Percentiles rank a stretch among this genome's conserved stretches.
phyloP scores from a whole-genome alignment of 1,139 yeast genomes.

The Zygoascus hellenicus region DNA sequence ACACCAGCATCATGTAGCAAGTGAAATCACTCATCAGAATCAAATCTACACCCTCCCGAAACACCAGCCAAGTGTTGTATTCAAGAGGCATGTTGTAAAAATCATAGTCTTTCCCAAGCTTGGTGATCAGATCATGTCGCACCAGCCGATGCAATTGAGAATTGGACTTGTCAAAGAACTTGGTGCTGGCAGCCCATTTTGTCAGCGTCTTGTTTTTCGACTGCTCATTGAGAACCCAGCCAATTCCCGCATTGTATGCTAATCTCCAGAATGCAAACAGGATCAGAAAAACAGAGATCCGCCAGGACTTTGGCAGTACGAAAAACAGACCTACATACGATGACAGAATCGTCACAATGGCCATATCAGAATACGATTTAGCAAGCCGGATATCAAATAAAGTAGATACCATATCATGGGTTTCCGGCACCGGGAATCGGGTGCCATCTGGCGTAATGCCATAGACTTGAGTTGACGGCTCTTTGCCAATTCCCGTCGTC shows the following conservation, averaged over 20 bases:
- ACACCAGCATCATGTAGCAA: conserved; percentile 65
- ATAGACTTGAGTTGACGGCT: not conserved
- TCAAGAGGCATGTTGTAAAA: conserved; percentile 58
- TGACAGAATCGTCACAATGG: conserved; percentile 49
- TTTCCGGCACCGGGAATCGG: conserved; percentile 62
- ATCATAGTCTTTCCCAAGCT: conserved; percentile 50
- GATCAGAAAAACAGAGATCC: conserved; percentile 45
- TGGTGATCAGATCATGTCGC: conserved; percentile 48
- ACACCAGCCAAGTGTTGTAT: conserved; percentile 78
- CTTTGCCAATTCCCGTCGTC: not conserved
- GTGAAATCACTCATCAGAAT: conserved; percentile 83
- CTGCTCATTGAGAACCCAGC: conserved; percentile 61
- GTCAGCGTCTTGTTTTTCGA: conserved; percentile 56
- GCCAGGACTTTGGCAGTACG: conserved; percentile 28
- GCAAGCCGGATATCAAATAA: conserved; percentile 69
- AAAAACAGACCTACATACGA: conserved; percentile 49
- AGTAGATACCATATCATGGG: conserved; percentile 83
- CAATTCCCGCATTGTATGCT: conserved; percentile 75
- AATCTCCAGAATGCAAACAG: conserved; percentile 73
- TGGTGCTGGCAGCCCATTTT: conserved; percentile 44
- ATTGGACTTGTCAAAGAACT: conserved; percentile 40
- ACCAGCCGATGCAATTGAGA: conserved; percentile 42
- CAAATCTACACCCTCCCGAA: conserved; percentile 74
- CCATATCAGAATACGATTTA: conserved; percentile 60
- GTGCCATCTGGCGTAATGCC: conserved; percentile 30